A percentile compares a stretch with the other conserved stretches of the same genome.
phyloP scores from a whole-genome alignment of 2,329 filamentous ascomycete species.

The Cryphonectria radicalis region DNA sequence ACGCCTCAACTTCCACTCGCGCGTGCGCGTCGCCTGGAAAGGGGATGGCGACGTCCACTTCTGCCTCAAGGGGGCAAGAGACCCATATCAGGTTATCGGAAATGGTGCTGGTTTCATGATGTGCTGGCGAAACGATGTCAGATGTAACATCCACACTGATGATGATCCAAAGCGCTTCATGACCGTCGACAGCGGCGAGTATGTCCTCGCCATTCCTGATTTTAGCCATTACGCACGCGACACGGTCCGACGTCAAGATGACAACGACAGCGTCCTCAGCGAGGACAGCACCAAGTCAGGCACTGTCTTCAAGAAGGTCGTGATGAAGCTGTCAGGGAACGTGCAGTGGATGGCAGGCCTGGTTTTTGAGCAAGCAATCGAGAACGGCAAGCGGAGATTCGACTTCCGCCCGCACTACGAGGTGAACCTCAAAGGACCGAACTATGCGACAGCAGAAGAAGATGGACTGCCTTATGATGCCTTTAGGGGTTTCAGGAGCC shows the following conservation, averaged over 20 bases:
- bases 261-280: slow-evolving; percentile 63
- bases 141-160: slow-evolving; percentile 81
- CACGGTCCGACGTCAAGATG: slow-evolving; percentile 53
- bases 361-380: slow-evolving; percentile 86
- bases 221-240: slow-evolving; percentile 86
- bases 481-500: slow-evolving; percentile 94
- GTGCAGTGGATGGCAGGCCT: slow-evolving; percentile 91
- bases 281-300: slow-evolving; percentile 71
- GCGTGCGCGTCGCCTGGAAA: slow-evolving; percentile 87
- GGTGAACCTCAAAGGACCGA: slow-evolving; percentile 81
- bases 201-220: slow-evolving; percentile 91
- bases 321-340: slow-evolving; percentile 97
- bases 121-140: slow-evolving; percentile 96
- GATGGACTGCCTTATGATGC: slow-evolving; percentile 75
- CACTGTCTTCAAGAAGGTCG: slow-evolving; percentile 94
- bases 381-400: slow-evolving; percentile 75
- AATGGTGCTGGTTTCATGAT: slow-evolving; percentile 94
- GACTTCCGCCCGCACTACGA: slow-evolving; percentile 92
- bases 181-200: slow-evolving; percentile 94
- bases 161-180: slow-evolving; percentile 92
- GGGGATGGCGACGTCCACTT: slow-evolving; percentile 95
- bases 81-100: slow-evolving; percentile 91
- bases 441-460: slow-evolving; percentile 64
- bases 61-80: slow-evolving; percentile 85
- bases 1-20: slow-evolving; percentile 88